phyloP scores from a whole-genome alignment of 306 rosid species.

The Pachyrhizus erosus region DNA sequence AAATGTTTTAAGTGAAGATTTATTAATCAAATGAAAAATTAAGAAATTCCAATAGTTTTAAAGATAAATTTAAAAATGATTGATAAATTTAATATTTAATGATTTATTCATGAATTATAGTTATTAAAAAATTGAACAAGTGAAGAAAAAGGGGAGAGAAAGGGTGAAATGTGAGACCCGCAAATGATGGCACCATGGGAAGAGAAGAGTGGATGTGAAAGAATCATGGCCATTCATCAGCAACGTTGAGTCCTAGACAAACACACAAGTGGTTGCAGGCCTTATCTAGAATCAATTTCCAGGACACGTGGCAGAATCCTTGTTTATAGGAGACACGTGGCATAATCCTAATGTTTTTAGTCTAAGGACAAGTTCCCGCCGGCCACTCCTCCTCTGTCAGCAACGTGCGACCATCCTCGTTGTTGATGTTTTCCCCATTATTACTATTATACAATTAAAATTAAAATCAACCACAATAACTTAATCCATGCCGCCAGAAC shows the following conservation, averaged over 20 bases:
- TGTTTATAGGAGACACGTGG: not conserved
- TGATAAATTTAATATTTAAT: too few relatives aligned
- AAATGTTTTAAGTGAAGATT: too few relatives aligned
- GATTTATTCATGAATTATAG: too few relatives aligned
- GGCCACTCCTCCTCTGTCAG: conserved; percentile 37
- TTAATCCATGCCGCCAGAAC: not conserved
- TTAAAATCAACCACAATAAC: not conserved
- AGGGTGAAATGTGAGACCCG: not conserved
- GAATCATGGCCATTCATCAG: not conserved
- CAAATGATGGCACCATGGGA: not conserved
- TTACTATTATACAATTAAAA: not conserved
- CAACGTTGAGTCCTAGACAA: not conserved
- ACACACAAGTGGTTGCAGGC: not conserved
- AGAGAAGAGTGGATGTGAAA: not conserved
- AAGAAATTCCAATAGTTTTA: too few relatives aligned
- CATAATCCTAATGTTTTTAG: not conserved
- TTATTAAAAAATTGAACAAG: too few relatives aligned
- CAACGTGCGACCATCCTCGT: conserved; percentile 46
- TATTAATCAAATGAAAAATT: too few relatives aligned
- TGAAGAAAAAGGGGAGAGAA: not conserved
- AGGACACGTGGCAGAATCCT: conserved; percentile 31
- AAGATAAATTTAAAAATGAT: too few relatives aligned
- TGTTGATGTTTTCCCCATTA: conserved; percentile 19
- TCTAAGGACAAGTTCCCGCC: conserved; percentile 3
- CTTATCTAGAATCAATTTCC: not conserved